phyloP scores from a whole-genome alignment of 805 yeast species.

The Candida fluviatilis region DNA sequence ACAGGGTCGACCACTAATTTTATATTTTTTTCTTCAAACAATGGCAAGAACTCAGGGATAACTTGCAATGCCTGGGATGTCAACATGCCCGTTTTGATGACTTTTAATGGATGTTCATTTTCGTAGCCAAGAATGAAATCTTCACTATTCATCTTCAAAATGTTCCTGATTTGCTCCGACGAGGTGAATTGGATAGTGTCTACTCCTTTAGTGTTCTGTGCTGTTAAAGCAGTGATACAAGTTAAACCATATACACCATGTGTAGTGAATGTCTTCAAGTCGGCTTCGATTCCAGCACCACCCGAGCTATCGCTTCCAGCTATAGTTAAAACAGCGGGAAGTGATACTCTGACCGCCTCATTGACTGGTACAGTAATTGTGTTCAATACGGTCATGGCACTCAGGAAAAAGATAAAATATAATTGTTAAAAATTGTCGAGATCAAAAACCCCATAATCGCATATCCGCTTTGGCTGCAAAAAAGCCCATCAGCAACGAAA shows the following conservation, averaged over 20 bases:
- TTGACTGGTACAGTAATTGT: neutral
- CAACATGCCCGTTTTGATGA: constrained; percentile 77
- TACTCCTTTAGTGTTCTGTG: constrained; percentile 61
- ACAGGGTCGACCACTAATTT: constrained; percentile 76
- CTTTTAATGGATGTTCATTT: constrained; percentile 40
- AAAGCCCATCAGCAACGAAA: no score
- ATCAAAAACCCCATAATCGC: neutral
- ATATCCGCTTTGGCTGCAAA: neutral
- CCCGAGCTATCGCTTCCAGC: constrained; percentile 87
- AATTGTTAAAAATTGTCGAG: neutral
- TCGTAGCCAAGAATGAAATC: constrained; percentile 46
- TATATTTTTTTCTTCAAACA: constrained; percentile 21
- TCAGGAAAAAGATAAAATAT: neutral
- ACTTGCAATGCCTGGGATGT: constrained; percentile 51
- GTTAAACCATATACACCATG: constrained; percentile 75
- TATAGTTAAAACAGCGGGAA: constrained; percentile 27
- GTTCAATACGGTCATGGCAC: neutral
- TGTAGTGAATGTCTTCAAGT: constrained; percentile 71
- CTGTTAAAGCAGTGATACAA: constrained; percentile 74
- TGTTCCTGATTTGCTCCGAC: constrained; percentile 38
- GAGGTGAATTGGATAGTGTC: constrained; percentile 44
- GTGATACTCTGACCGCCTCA: neutral
- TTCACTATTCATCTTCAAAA: constrained; percentile 50
- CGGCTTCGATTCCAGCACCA: constrained; percentile 92
- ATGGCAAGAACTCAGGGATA: constrained; percentile 32